Evolutionary conservation across 148 eudicot species (phyloP).

Genomic region (Diospyros lotus): DNA sequence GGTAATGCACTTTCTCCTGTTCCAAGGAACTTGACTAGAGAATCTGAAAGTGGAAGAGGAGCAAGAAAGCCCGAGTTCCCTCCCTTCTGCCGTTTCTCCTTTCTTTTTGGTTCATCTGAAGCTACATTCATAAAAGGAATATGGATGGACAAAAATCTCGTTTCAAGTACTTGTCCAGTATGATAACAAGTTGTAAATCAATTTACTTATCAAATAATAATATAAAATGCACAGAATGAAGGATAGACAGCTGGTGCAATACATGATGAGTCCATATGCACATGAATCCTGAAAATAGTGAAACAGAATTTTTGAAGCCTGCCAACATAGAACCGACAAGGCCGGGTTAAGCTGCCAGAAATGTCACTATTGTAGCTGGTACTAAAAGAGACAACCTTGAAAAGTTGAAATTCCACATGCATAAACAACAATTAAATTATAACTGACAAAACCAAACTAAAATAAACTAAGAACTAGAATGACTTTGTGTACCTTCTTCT

Average conservation of each 20-base stretch:
- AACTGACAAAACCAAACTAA: neutral
- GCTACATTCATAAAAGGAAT: slow-evolving; percentile 28
- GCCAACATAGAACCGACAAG: neutral
- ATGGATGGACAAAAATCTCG: neutral
- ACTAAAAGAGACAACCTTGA: neutral
- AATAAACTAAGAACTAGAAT: slow-evolving; percentile 6
- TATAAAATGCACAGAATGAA: neutral
- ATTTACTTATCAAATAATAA: neutral
- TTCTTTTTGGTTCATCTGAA: slow-evolving; percentile 41
- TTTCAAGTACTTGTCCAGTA: neutral
- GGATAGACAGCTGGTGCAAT: neutral
- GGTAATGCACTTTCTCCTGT: slow-evolving; percentile 79
- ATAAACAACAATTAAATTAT: neutral
- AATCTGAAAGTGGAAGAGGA: slow-evolving; percentile 72
- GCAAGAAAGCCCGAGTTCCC: slow-evolving; percentile 58
- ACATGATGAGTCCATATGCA: neutral
- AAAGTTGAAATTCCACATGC: neutral
- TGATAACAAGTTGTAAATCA: neutral
- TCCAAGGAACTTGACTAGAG: slow-evolving; percentile 73
- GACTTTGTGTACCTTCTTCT: slow-evolving; percentile 46
- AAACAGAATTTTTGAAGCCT: neutral
- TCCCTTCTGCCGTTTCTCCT: slow-evolving; percentile 56
- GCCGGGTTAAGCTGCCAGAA: neutral
- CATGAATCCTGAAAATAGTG: neutral
- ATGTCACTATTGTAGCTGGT: neutral